A percentile compares a stretch with the other conserved stretches of the same genome.
Conservation (phyloP, 2,329 filamentous ascomycete species). For the Thielaviopsis musarum region DNA sequence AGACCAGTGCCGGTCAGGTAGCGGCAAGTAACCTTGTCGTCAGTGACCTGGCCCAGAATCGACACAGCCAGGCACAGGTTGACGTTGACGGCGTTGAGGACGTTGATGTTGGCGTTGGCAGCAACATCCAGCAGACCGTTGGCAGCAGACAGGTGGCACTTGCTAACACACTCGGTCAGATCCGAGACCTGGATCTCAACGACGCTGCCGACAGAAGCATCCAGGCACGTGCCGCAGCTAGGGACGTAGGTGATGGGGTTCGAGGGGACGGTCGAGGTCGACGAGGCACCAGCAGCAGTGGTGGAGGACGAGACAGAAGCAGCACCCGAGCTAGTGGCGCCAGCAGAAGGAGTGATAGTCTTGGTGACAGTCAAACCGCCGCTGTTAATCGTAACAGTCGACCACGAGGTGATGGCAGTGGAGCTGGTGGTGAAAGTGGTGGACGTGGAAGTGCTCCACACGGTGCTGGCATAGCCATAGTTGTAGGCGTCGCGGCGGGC, state of each 20-base stretch:
- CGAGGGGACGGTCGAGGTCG: conserved; percentile 28
- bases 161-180: conserved; percentile 9
- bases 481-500: background rate
- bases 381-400: background rate
- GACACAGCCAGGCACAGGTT: conserved; percentile 11
- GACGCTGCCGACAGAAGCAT: background rate
- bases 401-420: background rate
- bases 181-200: conserved; percentile 1
- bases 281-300: background rate
- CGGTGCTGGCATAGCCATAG: background rate
- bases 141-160: conserved; percentile 8
- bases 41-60: conserved; percentile 1
- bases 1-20: conserved; percentile 8
- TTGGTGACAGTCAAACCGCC: background rate
- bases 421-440: background rate
- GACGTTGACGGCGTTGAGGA: conserved; percentile 16
- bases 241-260: conserved; percentile 42
- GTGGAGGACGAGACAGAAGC: background rate
- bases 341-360: background rate
- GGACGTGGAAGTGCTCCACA: background rate
- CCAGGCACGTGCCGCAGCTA: conserved; percentile 19
- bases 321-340: background rate
- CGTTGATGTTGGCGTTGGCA: conserved; percentile 10
- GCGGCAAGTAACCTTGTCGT: conserved; percentile 8
- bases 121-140: conserved; percentile 7